phyloP scores from a whole-genome alignment of 2,329 filamentous ascomycete species.

The Fusarium tupiense region DNA sequence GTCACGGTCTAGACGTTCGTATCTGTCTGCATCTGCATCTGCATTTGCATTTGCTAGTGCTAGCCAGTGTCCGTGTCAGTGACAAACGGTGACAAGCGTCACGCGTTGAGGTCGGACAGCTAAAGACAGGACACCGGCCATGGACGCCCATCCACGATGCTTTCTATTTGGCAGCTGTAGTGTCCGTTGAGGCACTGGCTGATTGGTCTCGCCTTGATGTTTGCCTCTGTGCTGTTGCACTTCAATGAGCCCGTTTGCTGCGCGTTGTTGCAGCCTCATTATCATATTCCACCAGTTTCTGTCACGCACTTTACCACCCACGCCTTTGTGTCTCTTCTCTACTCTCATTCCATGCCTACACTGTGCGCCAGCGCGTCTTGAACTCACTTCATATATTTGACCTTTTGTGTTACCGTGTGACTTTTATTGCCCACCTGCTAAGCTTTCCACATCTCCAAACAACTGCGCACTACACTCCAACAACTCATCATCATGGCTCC shows the following conservation, averaged over 20 bases:
- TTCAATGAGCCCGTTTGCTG: background rate
- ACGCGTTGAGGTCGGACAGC: conserved; percentile 35
- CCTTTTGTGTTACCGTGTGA: conserved; percentile 13
- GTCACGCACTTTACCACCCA: background rate
- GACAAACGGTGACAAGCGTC: conserved; percentile 17
- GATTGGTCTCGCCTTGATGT: background rate
- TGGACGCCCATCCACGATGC: conserved; percentile 18
- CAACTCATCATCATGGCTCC: conserved; percentile 26
- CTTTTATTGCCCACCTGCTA: background rate
- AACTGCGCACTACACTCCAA: background rate
- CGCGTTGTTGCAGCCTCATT: conserved; percentile 4
- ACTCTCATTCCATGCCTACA: background rate
- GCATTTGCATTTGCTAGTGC: background rate
- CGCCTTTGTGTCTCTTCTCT: background rate
- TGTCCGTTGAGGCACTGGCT: background rate
- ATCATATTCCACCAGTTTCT: conserved; percentile 1
- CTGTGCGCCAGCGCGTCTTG: conserved; percentile 14
- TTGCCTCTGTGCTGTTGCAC: background rate
- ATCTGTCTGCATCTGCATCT: background rate
- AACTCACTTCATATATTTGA: background rate
- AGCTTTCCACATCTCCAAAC: conserved; percentile 1
- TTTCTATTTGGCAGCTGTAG: conserved; percentile 11
- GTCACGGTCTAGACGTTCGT: conserved; percentile 3
- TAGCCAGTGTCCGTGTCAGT: conserved; percentile 17
- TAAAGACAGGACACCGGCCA: conserved; percentile 10